phyloP scores from a whole-genome alignment of 2,329 filamentous ascomycete genomes.

The Ophiostoma triangulosporum region DNA sequence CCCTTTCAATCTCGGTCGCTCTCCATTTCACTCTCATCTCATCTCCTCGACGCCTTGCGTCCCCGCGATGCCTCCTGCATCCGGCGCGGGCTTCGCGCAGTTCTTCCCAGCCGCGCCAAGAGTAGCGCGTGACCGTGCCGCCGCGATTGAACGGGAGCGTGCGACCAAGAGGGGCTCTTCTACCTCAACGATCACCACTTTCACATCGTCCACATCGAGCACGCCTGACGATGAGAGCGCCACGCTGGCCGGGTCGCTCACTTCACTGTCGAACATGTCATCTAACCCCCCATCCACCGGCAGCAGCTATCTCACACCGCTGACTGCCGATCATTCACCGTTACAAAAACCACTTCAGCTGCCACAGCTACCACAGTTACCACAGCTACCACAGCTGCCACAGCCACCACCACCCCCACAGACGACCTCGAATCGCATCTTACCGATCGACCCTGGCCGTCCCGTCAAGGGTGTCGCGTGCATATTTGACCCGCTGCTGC shows the following conservation, averaged over 20 bases:
- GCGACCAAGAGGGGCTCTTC: conserved; percentile 12
- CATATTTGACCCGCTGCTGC: conserved; percentile 6
- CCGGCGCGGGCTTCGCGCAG: conserved; percentile 66
- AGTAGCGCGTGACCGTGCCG: conserved; percentile 39
- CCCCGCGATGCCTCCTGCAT: conserved; percentile 65
- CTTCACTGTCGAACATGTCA: background rate
- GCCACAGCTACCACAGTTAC: background rate
- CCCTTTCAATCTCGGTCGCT: background rate
- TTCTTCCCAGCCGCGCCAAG: conserved; percentile 72
- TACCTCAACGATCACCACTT: background rate
- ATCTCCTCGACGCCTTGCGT: background rate
- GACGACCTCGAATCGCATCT: conserved; percentile 31
- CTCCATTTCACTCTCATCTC: background rate
- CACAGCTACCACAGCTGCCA: conserved; percentile 23
- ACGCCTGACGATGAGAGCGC: background rate
- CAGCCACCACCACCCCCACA: conserved; percentile 39
- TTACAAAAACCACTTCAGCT: conserved; percentile 18
- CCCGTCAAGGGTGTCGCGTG: background rate
- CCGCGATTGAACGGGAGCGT: conserved; percentile 46
- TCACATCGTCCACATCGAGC: background rate
- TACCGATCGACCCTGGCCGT: conserved; percentile 21
- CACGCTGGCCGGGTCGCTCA: background rate
- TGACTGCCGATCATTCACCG: conserved; percentile 39
- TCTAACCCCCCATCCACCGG: conserved; percentile 13
- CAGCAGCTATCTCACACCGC: conserved; percentile 35